These are phyloP conservation scores for Coniferiporia weirii DNA, from an alignment of 1,284 basidiomycete species.

Conservation along the genomic window DNA sequence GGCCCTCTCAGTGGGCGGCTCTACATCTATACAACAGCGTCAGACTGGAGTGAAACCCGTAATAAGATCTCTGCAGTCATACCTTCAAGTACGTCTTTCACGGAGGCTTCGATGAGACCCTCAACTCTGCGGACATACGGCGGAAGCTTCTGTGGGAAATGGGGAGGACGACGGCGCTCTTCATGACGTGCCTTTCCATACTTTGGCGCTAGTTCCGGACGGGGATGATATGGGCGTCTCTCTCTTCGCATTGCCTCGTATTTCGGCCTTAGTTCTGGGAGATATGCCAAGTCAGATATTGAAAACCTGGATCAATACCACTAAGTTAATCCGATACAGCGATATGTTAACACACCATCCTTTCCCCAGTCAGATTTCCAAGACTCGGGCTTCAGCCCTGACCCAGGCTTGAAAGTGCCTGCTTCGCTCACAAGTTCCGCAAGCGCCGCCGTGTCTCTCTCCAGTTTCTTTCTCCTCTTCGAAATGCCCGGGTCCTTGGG, in stretches of 20 bases:
- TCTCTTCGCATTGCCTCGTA: neutral
- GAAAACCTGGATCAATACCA: neutral
- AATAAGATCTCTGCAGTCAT: neutral
- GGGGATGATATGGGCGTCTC: too few species aligned
- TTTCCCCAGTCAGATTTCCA: conserved; percentile 29
- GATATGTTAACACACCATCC: conserved; percentile 25
- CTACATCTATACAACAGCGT: conserved; percentile 37
- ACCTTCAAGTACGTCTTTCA: conserved; percentile 27
- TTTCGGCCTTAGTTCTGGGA: neutral
- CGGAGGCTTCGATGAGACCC: conserved; percentile 35
- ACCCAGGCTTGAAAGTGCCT: neutral
- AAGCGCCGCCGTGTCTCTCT: neutral
- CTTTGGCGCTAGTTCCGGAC: neutral
- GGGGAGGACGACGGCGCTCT: neutral
- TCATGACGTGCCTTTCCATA: neutral
- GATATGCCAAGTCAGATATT: neutral
- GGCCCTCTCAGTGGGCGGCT: conserved; percentile 41
- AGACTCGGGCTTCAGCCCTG: conserved; percentile 11
- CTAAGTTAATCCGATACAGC: neutral
- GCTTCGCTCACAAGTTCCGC: neutral
- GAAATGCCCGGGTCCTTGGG: too few species aligned
- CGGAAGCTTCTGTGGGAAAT: conserved; percentile 1
- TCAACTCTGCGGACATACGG: conserved; percentile 35
- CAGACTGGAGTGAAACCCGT: neutral
- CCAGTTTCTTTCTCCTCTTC: neutral